Evolutionary conservation across 139 green algal species (phyloP), one percentile per base, ranked within the genome.

Genomic region (Edaphochlamys debaryana): DNA sequence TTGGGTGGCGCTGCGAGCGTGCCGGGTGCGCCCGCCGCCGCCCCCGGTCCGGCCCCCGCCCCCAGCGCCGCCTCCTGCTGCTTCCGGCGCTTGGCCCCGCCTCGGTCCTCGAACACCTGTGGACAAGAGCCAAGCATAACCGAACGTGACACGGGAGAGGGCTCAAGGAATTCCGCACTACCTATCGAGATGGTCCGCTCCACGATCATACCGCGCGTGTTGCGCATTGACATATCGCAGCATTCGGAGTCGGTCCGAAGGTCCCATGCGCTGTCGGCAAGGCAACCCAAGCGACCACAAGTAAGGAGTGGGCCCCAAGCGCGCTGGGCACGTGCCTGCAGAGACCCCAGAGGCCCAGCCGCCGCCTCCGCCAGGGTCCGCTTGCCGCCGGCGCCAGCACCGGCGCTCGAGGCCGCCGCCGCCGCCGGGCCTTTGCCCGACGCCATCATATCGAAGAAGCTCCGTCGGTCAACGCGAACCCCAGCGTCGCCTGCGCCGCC

Each of bases 401-500:
- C n/a, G n/a, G n/a, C n/a, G n/a, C n/a, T n/a, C n/a, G n/a, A n/a
- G n/a, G n/a, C n/a, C n/a, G n/a, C n/a, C n/a, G n/a, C n/a, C n/a
- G n/a, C n/a, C n/a, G n/a, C n/a, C n/a, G n/a, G n/a, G n/a, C n/a
- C n/a, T n/a, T n/a, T n/a, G n/a, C n/a, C n/a, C n/a, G n/a, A n/a
- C n/a, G 41, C n/a, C 40, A 82, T 74, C 5, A 82, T 6, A 42
- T 82, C 76, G 32, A 81, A 81, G 60, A 81, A 81, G 75, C 75
- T 81, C 19, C 60, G 58, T 20, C 75, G 75, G 15, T 71, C 58
- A 0, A 81, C 17, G 2, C n/a, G n/a, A 6, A 81, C 38, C 0
- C 75, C 75, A 4, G 62, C 34, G 3, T 42, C 36, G 20, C 4
- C 22, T 8, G 6, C 7, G 36, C 34, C 8, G 64, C 15, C 19